Conservation (phyloP, 306 rosid species). For the Vigna trinervia region DNA sequence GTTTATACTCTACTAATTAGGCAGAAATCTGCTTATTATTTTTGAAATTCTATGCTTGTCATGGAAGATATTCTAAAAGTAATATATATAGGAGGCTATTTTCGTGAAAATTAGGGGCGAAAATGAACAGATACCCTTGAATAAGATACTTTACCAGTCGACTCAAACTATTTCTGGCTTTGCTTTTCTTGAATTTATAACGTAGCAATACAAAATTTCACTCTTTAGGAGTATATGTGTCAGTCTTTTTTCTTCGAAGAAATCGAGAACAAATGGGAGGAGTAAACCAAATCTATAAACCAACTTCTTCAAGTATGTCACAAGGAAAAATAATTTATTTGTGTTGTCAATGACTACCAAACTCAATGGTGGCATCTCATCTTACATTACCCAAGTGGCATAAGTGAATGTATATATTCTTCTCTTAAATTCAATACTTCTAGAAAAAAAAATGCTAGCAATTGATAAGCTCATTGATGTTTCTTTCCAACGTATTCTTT, state of each 20-base stretch:
- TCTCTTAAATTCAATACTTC: too few relatives aligned
- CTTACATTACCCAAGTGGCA: conserved; percentile 18
- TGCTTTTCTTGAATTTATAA: conserved; percentile 31
- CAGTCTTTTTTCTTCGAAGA: conserved; percentile 34
- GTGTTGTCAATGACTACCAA: conserved; percentile 43
- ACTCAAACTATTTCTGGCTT: conserved; percentile 13
- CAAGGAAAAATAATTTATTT: conserved; percentile 27
- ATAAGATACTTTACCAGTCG: conserved; percentile 26
- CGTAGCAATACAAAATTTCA: not conserved
- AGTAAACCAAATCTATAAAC: conserved; percentile 30
- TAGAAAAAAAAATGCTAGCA: not conserved
- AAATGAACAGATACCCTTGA: conserved; percentile 10
- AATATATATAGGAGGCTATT: not conserved
- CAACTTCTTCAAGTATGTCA: conserved; percentile 14
- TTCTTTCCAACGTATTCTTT: not conserved
- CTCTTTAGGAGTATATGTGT: not conserved
- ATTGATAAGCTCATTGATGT: not conserved
- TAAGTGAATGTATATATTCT: conserved; percentile 12
- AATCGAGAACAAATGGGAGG: conserved; percentile 31
- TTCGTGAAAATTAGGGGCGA: conserved; percentile 11
- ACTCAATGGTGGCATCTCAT: conserved; percentile 35
- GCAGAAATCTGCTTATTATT: not conserved
- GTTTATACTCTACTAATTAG: not conserved
- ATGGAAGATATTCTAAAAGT: conserved; percentile 16
- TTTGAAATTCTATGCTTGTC: not conserved